phyloP scores from a whole-genome alignment of 768 basidiomycete species.

The Scleroderma citrinum region DNA sequence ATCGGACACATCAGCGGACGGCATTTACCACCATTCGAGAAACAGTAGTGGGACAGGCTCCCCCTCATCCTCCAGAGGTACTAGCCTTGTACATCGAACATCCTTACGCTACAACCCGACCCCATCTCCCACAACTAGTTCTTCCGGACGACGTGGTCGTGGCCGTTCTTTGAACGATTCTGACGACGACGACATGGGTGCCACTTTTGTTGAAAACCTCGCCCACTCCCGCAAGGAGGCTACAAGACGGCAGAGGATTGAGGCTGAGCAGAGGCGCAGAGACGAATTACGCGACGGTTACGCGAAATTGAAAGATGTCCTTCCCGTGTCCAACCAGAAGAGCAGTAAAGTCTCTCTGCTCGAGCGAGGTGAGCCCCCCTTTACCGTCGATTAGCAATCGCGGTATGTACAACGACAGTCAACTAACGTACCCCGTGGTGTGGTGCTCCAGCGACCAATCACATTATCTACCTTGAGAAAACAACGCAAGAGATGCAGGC shows the following conservation, averaged over 20 bases:
- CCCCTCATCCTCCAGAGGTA: conserved; percentile 69
- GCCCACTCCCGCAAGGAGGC: conserved; percentile 80
- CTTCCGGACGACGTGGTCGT: conserved; percentile 59
- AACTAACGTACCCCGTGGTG: neutral
- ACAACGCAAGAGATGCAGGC: conserved; percentile 65
- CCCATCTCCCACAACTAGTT: conserved; percentile 70
- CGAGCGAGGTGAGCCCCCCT: conserved; percentile 62
- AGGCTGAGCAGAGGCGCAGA: conserved; percentile 84
- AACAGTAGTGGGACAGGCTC: conserved; percentile 73
- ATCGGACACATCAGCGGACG: conserved; percentile 85
- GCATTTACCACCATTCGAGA: conserved; percentile 66
- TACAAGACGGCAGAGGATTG: conserved; percentile 76
- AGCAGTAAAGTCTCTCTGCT: conserved; percentile 85
- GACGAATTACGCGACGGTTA: conserved; percentile 90
- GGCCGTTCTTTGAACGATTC: conserved; percentile 68
- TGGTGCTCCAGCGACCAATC: conserved; percentile 57
- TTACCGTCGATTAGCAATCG: conserved; percentile 1
- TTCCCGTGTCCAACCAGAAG: conserved; percentile 86
- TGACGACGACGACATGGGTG: conserved; percentile 72
- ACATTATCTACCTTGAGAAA: conserved; percentile 69
- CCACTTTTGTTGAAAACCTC: conserved; percentile 60
- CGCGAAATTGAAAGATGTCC: conserved; percentile 78
- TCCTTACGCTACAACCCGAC: conserved; percentile 72
- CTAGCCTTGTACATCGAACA: conserved; percentile 70
- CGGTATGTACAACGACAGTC: conserved; percentile 1